A percentile compares a stretch with the other conserved stretches of the same genome.
Conservation (phyloP, 805 yeast genomes). For the Myxozyma melibiosi region DNA sequence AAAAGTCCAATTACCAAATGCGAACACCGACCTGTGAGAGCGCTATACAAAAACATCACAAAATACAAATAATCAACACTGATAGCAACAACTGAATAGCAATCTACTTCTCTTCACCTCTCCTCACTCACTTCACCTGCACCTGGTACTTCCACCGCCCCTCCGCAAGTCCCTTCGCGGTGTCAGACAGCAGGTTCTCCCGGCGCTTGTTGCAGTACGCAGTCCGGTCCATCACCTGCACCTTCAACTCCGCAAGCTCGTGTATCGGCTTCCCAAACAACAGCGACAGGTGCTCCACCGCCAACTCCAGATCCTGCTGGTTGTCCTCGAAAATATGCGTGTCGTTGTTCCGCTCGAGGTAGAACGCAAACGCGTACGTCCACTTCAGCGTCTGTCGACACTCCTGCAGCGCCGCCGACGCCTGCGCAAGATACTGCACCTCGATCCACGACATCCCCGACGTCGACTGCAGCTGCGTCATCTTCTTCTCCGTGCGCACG, state of each 20-base stretch:
- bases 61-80: not conserved
- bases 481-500: slow-evolving; percentile 61
- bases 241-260: slow-evolving; percentile 45
- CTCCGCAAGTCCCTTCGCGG: slow-evolving; percentile 48
- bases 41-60: not conserved
- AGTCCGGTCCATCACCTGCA: slow-evolving; percentile 49
- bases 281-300: slow-evolving; percentile 70
- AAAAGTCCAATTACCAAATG: slow-evolving; percentile 11
- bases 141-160: slow-evolving; percentile 43
- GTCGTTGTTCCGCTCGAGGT: slow-evolving; percentile 54
- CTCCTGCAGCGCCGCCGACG: slow-evolving; percentile 62
- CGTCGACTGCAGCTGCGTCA: slow-evolving; percentile 64
- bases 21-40: slow-evolving; percentile 18
- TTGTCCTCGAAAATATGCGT: slow-evolving; percentile 69
- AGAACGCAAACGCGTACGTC: slow-evolving; percentile 84
- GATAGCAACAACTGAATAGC: not conserved
- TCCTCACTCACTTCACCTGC: slow-evolving; percentile 23
- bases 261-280: slow-evolving; percentile 51
- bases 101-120: not conserved
- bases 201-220: slow-evolving; percentile 49
- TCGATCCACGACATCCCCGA: slow-evolving; percentile 81
- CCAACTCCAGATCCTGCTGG: slow-evolving; percentile 62
- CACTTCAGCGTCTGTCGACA: slow-evolving; percentile 83
- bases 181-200: slow-evolving; percentile 49
- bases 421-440: slow-evolving; percentile 77